Conservation (phyloP, 306 rosid species). For the Quercus wislizeni region DNA sequence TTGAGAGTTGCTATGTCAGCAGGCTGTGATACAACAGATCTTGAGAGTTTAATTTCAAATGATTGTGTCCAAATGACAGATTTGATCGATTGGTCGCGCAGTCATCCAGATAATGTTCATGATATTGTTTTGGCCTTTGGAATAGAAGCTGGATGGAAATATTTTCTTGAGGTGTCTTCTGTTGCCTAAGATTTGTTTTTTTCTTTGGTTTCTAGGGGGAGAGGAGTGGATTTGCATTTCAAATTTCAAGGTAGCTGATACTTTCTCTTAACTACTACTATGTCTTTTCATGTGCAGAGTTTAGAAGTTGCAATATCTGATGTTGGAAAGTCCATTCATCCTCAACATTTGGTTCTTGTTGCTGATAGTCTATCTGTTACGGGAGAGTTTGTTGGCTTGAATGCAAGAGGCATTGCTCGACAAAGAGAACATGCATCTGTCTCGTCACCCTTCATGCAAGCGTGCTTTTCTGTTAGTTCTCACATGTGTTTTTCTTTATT, state of each 20-base stretch:
- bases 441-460: slow-evolving; percentile 85
- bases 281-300: slow-evolving; percentile 48
- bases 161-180: slow-evolving; percentile 59
- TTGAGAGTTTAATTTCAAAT: slow-evolving; percentile 62
- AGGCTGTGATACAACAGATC: slow-evolving; percentile 28
- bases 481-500: slow-evolving; percentile 6
- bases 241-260: slow-evolving; percentile 9
- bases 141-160: slow-evolving; percentile 77
- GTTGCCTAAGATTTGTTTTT: slow-evolving; percentile 5
- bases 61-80: slow-evolving; percentile 61
- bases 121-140: slow-evolving; percentile 67
- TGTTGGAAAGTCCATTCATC: slow-evolving; percentile 75
- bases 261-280: slow-evolving; percentile 12
- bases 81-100: slow-evolving; percentile 86
- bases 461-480: slow-evolving; percentile 88
- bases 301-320: slow-evolving; percentile 68
- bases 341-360: slow-evolving; percentile 69
- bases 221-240: neutral
- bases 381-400: slow-evolving; percentile 86
- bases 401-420: slow-evolving; percentile 69
- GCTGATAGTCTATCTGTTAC: slow-evolving; percentile 71
- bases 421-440: slow-evolving; percentile 67
- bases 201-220: neutral
- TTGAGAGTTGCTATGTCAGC: slow-evolving; percentile 67
- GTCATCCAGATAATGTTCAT: slow-evolving; percentile 81